Percentiles rank a stretch among this genome's conserved stretches.
Evolutionary conservation across 805 yeast genomes (phyloP).

Genomic region (Scheffersomyces lignosus): DNA sequence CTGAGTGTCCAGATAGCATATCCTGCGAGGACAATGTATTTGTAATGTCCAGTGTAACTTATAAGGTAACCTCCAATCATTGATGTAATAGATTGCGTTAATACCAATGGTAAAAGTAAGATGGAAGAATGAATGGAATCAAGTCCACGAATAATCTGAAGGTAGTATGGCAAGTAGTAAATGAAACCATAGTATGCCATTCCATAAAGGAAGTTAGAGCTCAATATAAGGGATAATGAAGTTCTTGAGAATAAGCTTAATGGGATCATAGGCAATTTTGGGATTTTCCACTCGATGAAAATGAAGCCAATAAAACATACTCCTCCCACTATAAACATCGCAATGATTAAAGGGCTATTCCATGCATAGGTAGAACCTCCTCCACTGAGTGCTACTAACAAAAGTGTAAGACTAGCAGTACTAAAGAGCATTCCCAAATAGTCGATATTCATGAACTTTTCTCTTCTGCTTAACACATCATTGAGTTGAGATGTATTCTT

Average conservation of each 20-base stretch:
- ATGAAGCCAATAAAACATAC: slow-evolving; percentile 19
- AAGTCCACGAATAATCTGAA: slow-evolving; percentile 22
- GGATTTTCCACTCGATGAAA: slow-evolving; percentile 27
- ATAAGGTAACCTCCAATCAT: slow-evolving; percentile 20
- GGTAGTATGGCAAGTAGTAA: slow-evolving; percentile 25
- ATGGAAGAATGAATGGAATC: slow-evolving; percentile 20
- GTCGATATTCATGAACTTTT: slow-evolving; percentile 28
- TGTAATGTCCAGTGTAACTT: slow-evolving; percentile 18
- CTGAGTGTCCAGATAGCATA: slow-evolving; percentile 25
- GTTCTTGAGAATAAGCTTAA: slow-evolving; percentile 19
- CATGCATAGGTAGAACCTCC: slow-evolving; percentile 16
- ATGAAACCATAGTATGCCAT: slow-evolving; percentile 24
- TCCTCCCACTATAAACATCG: slow-evolving; percentile 18
- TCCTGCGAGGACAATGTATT: slow-evolving; percentile 17
- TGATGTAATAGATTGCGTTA: slow-evolving; percentile 18
- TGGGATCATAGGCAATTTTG: slow-evolving; percentile 35
- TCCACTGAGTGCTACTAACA: slow-evolving; percentile 15
- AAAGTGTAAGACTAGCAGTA: slow-evolving; percentile 10
- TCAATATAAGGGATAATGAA: slow-evolving; percentile 20
- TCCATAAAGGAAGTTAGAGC: slow-evolving; percentile 27
- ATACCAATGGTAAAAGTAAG: slow-evolving; percentile 24
- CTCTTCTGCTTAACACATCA: slow-evolving; percentile 27
- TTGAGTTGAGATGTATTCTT: slow-evolving; percentile 15
- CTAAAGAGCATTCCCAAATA: slow-evolving; percentile 13
- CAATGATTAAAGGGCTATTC: slow-evolving; percentile 13